Percentiles rank a stretch among this genome's conserved stretches.
phyloP scores from a whole-genome alignment of 768 basidiomycete species.

The Russula compacta region DNA sequence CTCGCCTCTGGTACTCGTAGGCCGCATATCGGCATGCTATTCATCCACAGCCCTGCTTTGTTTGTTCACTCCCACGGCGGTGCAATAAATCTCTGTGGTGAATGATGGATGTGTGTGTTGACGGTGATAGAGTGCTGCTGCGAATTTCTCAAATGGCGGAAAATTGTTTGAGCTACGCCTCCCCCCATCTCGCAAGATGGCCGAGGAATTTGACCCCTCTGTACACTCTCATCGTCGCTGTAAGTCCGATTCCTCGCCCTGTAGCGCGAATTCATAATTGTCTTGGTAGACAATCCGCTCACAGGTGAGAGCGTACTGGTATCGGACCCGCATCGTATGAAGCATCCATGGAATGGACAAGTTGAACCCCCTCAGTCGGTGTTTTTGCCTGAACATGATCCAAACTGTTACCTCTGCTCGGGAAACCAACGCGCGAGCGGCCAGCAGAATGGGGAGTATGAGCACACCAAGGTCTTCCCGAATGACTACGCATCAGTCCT shows the following conservation, averaged over 20 bases:
- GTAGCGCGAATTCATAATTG: not conserved
- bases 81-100: not conserved
- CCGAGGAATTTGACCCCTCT: constrained; percentile 13
- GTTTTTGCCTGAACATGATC: constrained; percentile 55
- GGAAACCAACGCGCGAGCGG: constrained; percentile 74
- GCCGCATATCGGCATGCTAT: not conserved
- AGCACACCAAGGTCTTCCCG: constrained; percentile 58
- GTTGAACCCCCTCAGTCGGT: constrained; percentile 52
- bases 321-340: constrained; percentile 74
- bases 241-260: constrained; percentile 8
- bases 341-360: constrained; percentile 88
- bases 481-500: constrained; percentile 83
- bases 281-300: constrained; percentile 68
- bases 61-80: not conserved
- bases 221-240: constrained; percentile 16
- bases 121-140: not conserved
- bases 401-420: constrained; percentile 79
- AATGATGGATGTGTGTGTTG: not conserved
- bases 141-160: not conserved
- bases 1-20: not conserved
- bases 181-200: not conserved
- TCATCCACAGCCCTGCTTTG: not conserved
- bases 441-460: constrained; percentile 54
- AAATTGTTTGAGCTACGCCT: not conserved
- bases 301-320: constrained; percentile 70